Evolutionary conservation across 2,329 filamentous ascomycete genomes (phyloP).

Genomic region (Epichloe uncinata): DNA sequence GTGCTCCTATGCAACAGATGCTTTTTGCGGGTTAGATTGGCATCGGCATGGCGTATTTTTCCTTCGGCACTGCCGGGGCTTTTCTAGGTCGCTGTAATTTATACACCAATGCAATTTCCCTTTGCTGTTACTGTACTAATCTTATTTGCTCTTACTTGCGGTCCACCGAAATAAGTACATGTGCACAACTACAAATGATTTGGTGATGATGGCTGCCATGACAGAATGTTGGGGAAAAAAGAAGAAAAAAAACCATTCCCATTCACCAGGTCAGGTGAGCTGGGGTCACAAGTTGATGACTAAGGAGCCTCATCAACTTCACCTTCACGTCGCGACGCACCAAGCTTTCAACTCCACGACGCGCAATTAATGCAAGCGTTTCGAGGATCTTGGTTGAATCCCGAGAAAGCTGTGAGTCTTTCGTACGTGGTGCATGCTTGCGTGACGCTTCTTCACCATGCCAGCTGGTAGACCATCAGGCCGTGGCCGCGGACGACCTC

Average conservation of each 20-base stretch:
- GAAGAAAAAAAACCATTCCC: too few species aligned
- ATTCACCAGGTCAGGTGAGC: neutral
- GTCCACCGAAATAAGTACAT: neutral
- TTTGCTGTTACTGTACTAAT: slow-evolving; percentile 16
- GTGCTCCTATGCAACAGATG: slow-evolving; percentile 26
- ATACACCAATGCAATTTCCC: slow-evolving; percentile 45
- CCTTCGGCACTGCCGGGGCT: slow-evolving; percentile 31
- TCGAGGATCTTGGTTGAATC: too few species aligned
- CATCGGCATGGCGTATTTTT: slow-evolving; percentile 34
- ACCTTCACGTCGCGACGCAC: neutral
- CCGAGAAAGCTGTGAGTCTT: too few species aligned
- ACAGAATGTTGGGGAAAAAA: neutral
- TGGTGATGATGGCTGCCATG: neutral
- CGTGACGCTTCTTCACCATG: slow-evolving; percentile 17
- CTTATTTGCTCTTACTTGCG: neutral
- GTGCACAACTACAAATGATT: neutral
- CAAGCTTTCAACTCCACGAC: neutral
- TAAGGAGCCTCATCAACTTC: neutral
- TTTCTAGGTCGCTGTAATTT: slow-evolving; percentile 49
- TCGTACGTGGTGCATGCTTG: too few species aligned
- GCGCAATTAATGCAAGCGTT: neutral
- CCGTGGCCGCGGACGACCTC: slow-evolving; percentile 12
- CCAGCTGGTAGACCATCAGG: slow-evolving; percentile 27
- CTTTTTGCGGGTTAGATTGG: slow-evolving; percentile 35
- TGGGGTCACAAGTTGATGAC: slow-evolving; percentile 1